Percentiles rank a stretch among this genome's conserved stretches.
These are phyloP conservation scores for Marasmius sp. DNA, from an alignment of 1,284 basidiomycete genomes.

Conservation along the genomic window DNA sequence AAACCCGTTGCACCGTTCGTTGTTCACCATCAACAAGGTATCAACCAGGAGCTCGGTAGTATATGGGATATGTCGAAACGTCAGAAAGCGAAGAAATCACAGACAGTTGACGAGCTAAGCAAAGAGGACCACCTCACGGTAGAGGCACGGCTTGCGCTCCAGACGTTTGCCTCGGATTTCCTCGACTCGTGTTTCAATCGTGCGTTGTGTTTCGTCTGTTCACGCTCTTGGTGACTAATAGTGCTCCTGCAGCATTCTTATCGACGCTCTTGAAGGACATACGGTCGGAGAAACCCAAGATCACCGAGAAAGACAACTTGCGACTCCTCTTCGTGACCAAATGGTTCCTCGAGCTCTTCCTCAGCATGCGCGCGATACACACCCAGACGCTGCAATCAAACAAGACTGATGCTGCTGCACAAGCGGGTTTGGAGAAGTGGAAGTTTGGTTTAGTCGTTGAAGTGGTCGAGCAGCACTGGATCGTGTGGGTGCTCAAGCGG, in stretches of 20 bases:
- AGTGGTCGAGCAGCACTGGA: slow-evolving; percentile 82
- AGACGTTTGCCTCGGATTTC: slow-evolving; percentile 70
- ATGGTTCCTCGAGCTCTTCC: slow-evolving; percentile 91
- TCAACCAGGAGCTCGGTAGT: slow-evolving; percentile 70
- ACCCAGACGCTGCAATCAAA: background rate
- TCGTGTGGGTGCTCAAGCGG: slow-evolving; percentile 85
- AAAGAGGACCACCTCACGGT: slow-evolving; percentile 71
- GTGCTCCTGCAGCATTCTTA: slow-evolving; percentile 66
- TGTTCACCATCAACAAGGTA: slow-evolving; percentile 82
- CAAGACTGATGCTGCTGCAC: slow-evolving; percentile 4
- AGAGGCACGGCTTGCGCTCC: slow-evolving; percentile 70
- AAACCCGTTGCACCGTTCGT: slow-evolving; percentile 50
- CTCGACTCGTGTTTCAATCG: slow-evolving; percentile 85
- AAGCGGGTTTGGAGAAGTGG: slow-evolving; percentile 43
- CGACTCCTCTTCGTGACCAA: slow-evolving; percentile 81
- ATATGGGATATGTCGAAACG: slow-evolving; percentile 82
- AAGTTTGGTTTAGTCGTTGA: slow-evolving; percentile 79
- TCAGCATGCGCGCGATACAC: slow-evolving; percentile 49
- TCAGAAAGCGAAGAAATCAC: slow-evolving; percentile 57
- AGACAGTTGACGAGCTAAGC: slow-evolving; percentile 72
- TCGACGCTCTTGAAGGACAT: slow-evolving; percentile 88
- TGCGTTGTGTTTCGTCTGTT: slow-evolving; percentile 39
- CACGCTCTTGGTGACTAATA: background rate
- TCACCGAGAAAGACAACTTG: slow-evolving; percentile 88
- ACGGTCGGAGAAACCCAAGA: slow-evolving; percentile 84